Conservation (phyloP, 805 yeast species). For the Cyberlindnera samutprakarnensis region DNA sequence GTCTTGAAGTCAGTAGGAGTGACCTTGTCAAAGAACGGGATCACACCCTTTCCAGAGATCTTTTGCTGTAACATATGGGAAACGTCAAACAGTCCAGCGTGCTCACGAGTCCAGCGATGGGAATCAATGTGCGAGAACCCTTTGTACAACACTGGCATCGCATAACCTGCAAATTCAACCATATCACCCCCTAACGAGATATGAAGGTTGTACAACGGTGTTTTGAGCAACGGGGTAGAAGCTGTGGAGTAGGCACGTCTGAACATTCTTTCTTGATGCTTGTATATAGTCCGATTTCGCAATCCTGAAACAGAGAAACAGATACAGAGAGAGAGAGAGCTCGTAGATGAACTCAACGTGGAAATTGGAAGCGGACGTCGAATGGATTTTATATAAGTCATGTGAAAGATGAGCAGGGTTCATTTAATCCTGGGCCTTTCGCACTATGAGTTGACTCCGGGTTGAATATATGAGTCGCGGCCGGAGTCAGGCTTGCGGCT, state of each 20-base stretch:
- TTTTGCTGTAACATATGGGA: conserved; percentile 96
- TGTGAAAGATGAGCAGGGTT: too few species aligned
- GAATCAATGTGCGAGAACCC: conserved; percentile 87
- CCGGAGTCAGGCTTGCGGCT: too few species aligned
- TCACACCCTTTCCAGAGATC: conserved; percentile 60
- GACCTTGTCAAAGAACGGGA: conserved; percentile 61
- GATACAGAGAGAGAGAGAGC: too few species aligned
- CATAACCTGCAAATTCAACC: conserved; percentile 95
- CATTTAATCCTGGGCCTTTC: too few species aligned
- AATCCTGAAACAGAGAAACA: too few species aligned
- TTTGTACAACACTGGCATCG: conserved; percentile 87
- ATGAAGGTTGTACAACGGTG: conserved; percentile 82
- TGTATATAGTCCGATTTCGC: too few species aligned
- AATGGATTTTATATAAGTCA: too few species aligned
- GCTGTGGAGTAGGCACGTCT: conserved; percentile 22
- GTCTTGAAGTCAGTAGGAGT: conserved; percentile 81
- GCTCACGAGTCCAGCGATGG: conserved; percentile 85
- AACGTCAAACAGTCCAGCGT: conserved; percentile 91
- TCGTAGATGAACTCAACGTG: too few species aligned
- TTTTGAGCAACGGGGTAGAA: conserved; percentile 28
- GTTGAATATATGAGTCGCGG: too few species aligned
- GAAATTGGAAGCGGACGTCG: too few species aligned
- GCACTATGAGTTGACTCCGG: too few species aligned
- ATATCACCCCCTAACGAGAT: conserved; percentile 74
- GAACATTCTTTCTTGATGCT: too few species aligned